Conservation (phyloP, 1,139 yeast genomes). For the Yamadazyma atlantica region DNA sequence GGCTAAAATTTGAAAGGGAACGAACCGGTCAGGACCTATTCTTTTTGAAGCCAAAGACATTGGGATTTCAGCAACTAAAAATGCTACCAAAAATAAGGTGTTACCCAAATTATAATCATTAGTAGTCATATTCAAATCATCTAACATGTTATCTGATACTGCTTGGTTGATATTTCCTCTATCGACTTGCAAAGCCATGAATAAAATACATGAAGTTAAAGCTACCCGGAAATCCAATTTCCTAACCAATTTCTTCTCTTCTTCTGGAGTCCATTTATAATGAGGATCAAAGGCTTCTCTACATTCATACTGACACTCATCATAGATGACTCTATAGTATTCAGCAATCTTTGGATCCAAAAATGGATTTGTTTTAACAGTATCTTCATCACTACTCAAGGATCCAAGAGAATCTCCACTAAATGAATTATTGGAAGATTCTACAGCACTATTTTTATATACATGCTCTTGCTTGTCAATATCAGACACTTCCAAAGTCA, state of each 20-base stretch:
- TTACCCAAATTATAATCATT: conserved; percentile 31
- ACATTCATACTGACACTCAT: conserved; percentile 32
- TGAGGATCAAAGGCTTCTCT: conserved; percentile 33
- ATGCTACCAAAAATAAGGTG: conserved; percentile 32
- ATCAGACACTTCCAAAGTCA: neutral
- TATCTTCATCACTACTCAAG: conserved; percentile 2
- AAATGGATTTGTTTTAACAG: conserved; percentile 20
- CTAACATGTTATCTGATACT: conserved; percentile 26
- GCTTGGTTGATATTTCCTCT: conserved; percentile 32
- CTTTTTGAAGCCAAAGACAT: conserved; percentile 32
- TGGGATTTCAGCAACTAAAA: conserved; percentile 33
- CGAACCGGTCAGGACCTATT: conserved; percentile 35
- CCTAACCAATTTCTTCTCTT: conserved; percentile 29
- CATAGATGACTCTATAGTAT: conserved; percentile 30
- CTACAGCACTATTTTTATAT: neutral
- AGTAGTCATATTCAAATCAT: conserved; percentile 27
- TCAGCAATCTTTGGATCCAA: conserved; percentile 30
- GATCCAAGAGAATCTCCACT: neutral
- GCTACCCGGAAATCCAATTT: conserved; percentile 32
- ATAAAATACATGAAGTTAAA: conserved; percentile 31
- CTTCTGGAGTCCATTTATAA: conserved; percentile 34
- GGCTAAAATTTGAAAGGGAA: conserved; percentile 28
- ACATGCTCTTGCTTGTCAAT: neutral
- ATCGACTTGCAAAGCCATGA: conserved; percentile 33
- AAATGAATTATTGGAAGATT: neutral